Percentiles rank a stretch among this genome's conserved stretches.
Evolutionary conservation across 2,329 filamentous ascomycete genomes (phyloP).

Genomic region (Pseudogymnoascus sp.): DNA sequence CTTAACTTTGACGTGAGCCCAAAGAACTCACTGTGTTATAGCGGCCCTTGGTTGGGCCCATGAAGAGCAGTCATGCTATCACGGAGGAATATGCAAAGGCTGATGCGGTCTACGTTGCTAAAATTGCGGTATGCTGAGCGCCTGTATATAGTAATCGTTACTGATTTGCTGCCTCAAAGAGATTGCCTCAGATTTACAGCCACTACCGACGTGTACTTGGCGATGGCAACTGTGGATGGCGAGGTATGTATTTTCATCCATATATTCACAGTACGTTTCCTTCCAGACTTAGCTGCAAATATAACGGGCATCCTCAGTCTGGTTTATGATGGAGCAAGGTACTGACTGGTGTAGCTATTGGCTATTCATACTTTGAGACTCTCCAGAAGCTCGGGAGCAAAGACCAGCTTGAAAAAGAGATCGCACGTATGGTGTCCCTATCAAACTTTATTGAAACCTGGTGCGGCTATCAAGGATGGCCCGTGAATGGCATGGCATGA

Average conservation of each 20-base stretch:
- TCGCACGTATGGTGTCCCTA: conserved; percentile 62
- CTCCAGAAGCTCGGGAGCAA: conserved; percentile 61
- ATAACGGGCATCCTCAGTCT: background rate
- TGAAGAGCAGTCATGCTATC: conserved; percentile 68
- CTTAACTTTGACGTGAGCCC: background rate
- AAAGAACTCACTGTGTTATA: conserved; percentile 36
- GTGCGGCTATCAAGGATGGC: conserved; percentile 59
- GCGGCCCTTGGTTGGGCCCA: conserved; percentile 77
- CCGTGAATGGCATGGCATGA: conserved; percentile 3
- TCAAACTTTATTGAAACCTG: conserved; percentile 62
- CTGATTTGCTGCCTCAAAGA: conserved; percentile 39
- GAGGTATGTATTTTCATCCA: conserved; percentile 57
- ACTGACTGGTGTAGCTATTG: conserved; percentile 57
- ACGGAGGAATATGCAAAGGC: conserved; percentile 81
- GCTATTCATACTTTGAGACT: conserved; percentile 87
- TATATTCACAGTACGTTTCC: background rate
- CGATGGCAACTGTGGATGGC: conserved; percentile 95
- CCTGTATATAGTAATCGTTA: background rate
- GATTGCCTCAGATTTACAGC: conserved; percentile 74
- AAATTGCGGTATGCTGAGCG: conserved; percentile 65
- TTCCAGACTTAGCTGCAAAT: background rate
- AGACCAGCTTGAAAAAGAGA: conserved; percentile 60
- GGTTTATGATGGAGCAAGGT: conserved; percentile 15
- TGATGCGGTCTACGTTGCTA: conserved; percentile 75
- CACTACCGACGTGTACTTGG: conserved; percentile 82